Evolutionary conservation across 2,329 filamentous ascomycete species (phyloP).

Genomic region (Zymoseptoria pseudotritici): DNA sequence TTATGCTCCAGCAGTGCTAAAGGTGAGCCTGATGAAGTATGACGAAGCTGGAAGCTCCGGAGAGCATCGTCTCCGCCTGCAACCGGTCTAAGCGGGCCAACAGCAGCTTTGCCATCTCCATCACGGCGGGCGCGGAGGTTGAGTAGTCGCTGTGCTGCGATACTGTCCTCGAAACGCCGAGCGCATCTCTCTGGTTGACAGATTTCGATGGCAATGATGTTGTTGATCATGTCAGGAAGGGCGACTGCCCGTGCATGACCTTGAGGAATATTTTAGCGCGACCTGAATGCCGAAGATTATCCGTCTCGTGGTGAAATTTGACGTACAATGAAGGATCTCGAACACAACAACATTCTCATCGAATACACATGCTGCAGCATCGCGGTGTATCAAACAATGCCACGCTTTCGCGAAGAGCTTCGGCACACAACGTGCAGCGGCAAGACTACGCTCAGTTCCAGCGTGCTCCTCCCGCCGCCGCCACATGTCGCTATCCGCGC

Average conservation of each 20-base stretch:
- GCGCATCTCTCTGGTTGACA: neutral
- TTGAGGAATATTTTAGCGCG: neutral
- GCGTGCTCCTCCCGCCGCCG: neutral
- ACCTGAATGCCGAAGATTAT: neutral
- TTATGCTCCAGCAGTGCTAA: neutral
- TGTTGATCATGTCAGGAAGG: neutral
- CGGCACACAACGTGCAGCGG: neutral
- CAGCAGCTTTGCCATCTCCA: neutral
- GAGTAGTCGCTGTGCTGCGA: neutral
- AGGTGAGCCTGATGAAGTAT: neutral
- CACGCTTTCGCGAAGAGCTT: neutral
- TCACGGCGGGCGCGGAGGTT: neutral
- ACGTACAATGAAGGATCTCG: neutral
- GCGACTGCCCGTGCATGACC: neutral
- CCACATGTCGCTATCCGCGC: neutral
- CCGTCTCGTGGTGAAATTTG: neutral
- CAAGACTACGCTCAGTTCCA: neutral
- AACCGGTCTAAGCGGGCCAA: neutral
- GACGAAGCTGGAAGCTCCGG: slow-evolving; percentile 1
- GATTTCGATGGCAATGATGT: neutral
- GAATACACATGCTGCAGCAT: neutral
- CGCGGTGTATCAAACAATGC: neutral
- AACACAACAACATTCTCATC: neutral
- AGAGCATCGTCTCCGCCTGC: neutral
- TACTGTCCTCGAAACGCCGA: neutral